Conservation (phyloP, 2,329 filamentous ascomycete genomes). For the Talaromyces marneffei region DNA sequence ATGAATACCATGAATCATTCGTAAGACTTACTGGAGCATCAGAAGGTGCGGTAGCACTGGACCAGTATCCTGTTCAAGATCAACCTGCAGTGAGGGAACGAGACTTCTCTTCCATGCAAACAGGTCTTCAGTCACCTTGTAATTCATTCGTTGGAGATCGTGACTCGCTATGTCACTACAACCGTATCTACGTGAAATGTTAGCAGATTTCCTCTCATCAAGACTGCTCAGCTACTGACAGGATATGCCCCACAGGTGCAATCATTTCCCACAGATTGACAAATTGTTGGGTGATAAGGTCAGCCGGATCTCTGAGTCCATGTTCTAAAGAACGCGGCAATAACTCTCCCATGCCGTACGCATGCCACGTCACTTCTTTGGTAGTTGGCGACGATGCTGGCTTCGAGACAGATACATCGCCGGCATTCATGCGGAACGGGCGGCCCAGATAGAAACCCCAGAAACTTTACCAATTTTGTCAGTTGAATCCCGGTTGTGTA, state of each 20-base stretch:
- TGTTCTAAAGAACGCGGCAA: slow-evolving; percentile 16
- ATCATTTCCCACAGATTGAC: slow-evolving; percentile 41
- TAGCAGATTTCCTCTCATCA: background rate
- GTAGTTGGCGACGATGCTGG: slow-evolving; percentile 27
- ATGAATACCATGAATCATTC: background rate
- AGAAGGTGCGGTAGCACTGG: slow-evolving; percentile 37
- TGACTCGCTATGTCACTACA: slow-evolving; percentile 35
- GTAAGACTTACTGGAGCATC: slow-evolving; percentile 33
- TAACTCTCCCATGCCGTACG: slow-evolving; percentile 24
- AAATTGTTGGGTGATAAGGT: slow-evolving; percentile 34
- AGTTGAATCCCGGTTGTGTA: background rate
- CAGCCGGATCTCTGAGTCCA: slow-evolving; percentile 27
- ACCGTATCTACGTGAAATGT: slow-evolving; percentile 25
- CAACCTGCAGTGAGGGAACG: slow-evolving; percentile 32
- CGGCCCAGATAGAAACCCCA: slow-evolving; percentile 42
- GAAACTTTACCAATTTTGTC: slow-evolving; percentile 24
- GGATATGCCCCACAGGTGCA: slow-evolving; percentile 38
- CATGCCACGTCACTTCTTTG: slow-evolving; percentile 29
- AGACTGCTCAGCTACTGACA: slow-evolving; percentile 24
- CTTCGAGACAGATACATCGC: slow-evolving; percentile 37
- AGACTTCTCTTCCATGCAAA: slow-evolving; percentile 40
- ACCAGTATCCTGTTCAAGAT: slow-evolving; percentile 28
- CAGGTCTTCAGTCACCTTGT: slow-evolving; percentile 32
- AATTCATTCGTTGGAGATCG: slow-evolving; percentile 32
- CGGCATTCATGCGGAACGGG: slow-evolving; percentile 38